A percentile compares a stretch with the other conserved stretches of the same genome.
These are phyloP conservation scores for Lachancea mirantina DNA, from an alignment of 805 yeast genomes.

Conservation along the genomic window DNA sequence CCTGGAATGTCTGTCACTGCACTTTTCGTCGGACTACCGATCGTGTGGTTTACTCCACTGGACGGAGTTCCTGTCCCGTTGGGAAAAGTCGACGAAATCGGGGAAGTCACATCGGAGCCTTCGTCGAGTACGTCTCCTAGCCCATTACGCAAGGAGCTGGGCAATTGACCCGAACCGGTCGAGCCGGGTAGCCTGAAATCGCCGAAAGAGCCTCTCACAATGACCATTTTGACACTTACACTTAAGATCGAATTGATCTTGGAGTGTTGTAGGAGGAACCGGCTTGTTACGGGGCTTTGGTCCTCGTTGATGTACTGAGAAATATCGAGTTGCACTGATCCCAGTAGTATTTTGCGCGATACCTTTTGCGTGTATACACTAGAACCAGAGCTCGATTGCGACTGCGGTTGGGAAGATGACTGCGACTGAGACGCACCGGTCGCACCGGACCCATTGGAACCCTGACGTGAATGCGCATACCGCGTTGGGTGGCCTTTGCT, in stretches of 20 bases:
- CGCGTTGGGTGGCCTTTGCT: too few relatives aligned
- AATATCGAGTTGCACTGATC: conserved; percentile 58
- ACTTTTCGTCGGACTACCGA: conserved; percentile 3
- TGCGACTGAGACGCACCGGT: conserved; percentile 4
- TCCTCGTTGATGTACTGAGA: conserved; percentile 57
- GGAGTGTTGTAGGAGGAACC: conserved; percentile 68
- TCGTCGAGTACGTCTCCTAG: conserved; percentile 17
- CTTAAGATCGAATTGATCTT: conserved; percentile 77
- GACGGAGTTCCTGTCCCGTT: conserved; percentile 3
- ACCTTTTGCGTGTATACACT: conserved; percentile 23
- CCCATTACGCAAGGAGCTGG: conserved; percentile 17
- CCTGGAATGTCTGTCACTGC: conserved; percentile 15
- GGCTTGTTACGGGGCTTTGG: conserved; percentile 43
- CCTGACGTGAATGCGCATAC: too few relatives aligned
- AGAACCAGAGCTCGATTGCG: conserved; percentile 4
- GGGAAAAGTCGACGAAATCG: conserved; percentile 14
- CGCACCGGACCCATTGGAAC: neutral
- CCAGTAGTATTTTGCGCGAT: conserved; percentile 44
- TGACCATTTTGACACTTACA: conserved; percentile 46
- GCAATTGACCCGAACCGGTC: conserved; percentile 21
- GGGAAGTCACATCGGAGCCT: conserved; percentile 15
- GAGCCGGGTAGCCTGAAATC: conserved; percentile 22
- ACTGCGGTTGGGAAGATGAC: neutral
- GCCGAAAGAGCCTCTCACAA: conserved; percentile 32
- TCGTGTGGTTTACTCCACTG: conserved; percentile 3